A percentile compares a stretch with the other conserved stretches of the same genome.
Evolutionary conservation across 2,329 filamentous ascomycete genomes (phyloP).

Genomic region (Colletotrichum falcatum): DNA sequence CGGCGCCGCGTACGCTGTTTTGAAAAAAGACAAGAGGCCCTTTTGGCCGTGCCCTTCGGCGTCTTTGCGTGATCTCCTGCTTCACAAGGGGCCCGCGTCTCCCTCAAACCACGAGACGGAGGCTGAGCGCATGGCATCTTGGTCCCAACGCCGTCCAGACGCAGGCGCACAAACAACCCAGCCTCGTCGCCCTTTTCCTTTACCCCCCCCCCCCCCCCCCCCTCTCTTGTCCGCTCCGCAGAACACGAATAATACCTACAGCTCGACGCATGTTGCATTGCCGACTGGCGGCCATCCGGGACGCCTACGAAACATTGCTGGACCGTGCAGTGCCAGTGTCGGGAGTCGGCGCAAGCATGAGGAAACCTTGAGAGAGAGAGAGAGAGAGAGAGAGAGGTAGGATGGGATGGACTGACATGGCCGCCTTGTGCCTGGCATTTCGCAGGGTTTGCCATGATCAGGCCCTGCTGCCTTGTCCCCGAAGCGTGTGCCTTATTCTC

Average conservation of each 20-base stretch:
- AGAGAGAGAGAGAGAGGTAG: too few species aligned
- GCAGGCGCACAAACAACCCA: neutral
- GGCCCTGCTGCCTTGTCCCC: neutral
- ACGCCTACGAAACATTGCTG: slow-evolving; percentile 28
- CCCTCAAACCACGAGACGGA: neutral
- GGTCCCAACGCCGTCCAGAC: neutral
- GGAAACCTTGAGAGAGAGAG: neutral
- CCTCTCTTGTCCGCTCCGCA: too few species aligned
- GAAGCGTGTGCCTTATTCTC: slow-evolving; percentile 14
- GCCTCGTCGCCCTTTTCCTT: neutral
- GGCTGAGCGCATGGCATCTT: neutral
- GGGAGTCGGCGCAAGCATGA: neutral
- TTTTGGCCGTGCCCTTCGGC: slow-evolving; percentile 3
- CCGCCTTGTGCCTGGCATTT: slow-evolving; percentile 8
- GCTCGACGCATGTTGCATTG: slow-evolving; percentile 14
- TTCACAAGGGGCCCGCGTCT: neutral
- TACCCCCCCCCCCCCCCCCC: too few species aligned
- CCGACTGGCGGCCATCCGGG: slow-evolving; percentile 21
- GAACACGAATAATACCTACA: neutral
- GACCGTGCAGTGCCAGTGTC: slow-evolving; percentile 30
- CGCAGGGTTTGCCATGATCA: slow-evolving; percentile 3
- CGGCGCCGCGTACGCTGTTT: slow-evolving; percentile 7
- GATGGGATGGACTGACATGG: neutral
- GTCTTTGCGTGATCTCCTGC: neutral
- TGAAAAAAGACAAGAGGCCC: neutral